These are phyloP conservation scores for Dalbergia oliveri DNA, from an alignment of 306 rosid species.

Conservation along the genomic window DNA sequence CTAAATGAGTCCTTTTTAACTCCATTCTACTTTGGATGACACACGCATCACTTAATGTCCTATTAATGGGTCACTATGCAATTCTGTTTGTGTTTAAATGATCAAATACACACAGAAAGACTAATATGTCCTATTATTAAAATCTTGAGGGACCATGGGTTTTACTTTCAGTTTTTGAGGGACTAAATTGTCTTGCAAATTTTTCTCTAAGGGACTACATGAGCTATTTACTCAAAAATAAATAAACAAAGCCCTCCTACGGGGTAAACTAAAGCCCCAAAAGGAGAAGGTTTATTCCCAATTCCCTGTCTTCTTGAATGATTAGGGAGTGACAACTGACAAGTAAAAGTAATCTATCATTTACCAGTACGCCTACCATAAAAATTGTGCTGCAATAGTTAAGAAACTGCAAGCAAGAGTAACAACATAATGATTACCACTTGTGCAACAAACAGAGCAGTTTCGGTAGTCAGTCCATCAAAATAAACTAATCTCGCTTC, in stretches of 20 bases:
- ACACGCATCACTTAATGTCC: no score
- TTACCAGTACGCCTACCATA: constrained; percentile 36
- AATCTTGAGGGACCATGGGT: no score
- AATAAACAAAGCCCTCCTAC: not conserved
- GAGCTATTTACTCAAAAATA: no score
- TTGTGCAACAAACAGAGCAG: constrained; percentile 78
- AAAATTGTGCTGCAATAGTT: not conserved
- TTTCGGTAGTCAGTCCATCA: constrained; percentile 72
- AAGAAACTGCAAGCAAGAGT: constrained; percentile 37
- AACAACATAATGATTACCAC: constrained; percentile 75
- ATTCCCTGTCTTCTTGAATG: constrained; percentile 28
- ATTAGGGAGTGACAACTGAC: not conserved
- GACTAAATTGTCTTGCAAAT: no score
- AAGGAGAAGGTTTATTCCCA: constrained; percentile 4
- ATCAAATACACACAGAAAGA: no score
- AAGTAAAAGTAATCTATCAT: constrained; percentile 34
- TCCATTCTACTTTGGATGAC: no score
- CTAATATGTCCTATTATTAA: no score
- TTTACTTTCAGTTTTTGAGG: no score
- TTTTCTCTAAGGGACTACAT: no score
- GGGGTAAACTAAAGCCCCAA: constrained; percentile 33
- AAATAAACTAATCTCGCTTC: constrained; percentile 80
- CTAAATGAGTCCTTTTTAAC: no score
- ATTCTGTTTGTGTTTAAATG: no score
- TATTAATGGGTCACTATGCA: no score